Percentiles rank a stretch among this genome's conserved stretches.
Evolutionary conservation across 176 grass and related monocot genomes (phyloP).

Genomic region (Pontederia paniculata): DNA sequence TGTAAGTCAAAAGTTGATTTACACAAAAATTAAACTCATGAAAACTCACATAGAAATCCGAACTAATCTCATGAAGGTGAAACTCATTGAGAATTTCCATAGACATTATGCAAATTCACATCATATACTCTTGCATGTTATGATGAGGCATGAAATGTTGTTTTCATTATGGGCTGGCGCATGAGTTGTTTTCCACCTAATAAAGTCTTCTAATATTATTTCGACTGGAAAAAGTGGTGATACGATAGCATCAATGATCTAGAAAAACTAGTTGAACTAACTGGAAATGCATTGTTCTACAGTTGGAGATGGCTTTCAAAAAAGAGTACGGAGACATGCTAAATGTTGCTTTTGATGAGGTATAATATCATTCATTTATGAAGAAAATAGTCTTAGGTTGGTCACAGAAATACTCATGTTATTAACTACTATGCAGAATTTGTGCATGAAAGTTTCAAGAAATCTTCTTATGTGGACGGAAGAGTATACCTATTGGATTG

Average conservation of each 20-base stretch:
- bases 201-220: background rate
- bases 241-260: background rate
- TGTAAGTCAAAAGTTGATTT: no score
- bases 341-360: conserved; percentile 55
- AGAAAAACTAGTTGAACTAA: background rate
- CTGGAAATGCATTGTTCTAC: conserved; percentile 7
- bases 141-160: no score
- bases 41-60: no score
- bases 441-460: conserved; percentile 87
- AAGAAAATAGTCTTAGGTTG: no score
- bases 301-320: conserved; percentile 94
- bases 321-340: conserved; percentile 67
- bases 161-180: no score
- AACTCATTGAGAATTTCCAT: no score
- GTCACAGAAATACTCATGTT: background rate
- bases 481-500: conserved; percentile 77
- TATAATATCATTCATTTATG: conserved; percentile 7
- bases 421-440: conserved; percentile 31
- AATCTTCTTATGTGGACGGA: conserved; percentile 85
- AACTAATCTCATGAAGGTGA: no score
- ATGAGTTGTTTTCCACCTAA: no score
- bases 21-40: no score
- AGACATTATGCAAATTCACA: no score
- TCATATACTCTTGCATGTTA: no score
- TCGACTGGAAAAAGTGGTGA: background rate